These are phyloP conservation scores for Lotus japonicus DNA, from an alignment of 306 rosid species.

Conservation along the genomic window DNA sequence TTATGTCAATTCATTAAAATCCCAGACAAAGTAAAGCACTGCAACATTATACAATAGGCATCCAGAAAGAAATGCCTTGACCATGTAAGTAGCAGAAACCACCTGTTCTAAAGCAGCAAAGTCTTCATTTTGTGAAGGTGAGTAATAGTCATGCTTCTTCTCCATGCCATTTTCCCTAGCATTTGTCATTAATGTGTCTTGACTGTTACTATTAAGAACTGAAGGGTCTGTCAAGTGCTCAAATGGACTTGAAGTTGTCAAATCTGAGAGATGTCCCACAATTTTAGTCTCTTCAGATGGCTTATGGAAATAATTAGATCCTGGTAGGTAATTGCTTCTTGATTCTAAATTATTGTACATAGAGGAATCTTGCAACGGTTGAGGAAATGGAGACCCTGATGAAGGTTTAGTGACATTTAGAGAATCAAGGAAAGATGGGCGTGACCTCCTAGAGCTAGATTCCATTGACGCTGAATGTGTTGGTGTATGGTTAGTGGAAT, in stretches of 20 bases:
- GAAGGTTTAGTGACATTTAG: constrained; percentile 51
- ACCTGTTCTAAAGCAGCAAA: constrained; percentile 97
- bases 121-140: constrained; percentile 70
- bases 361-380: constrained; percentile 34
- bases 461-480: constrained; percentile 38
- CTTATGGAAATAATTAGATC: constrained; percentile 36
- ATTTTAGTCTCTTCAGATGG: constrained; percentile 40
- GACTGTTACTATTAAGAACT: constrained; percentile 23
- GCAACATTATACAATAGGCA: background rate
- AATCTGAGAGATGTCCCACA: constrained; percentile 29
- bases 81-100: constrained; percentile 16
- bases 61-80: constrained; percentile 4
- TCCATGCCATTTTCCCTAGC: constrained; percentile 51
- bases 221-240: constrained; percentile 29
- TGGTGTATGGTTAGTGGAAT: constrained; percentile 41
- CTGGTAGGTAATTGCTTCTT: constrained; percentile 32
- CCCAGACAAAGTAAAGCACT: background rate
- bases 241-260: constrained; percentile 30
- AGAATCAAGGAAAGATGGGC: constrained; percentile 88
- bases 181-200: constrained; percentile 29
- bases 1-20: constrained; percentile 5
- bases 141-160: constrained; percentile 43
- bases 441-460: constrained; percentile 60
- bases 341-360: constrained; percentile 35
- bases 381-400: constrained; percentile 45